Evolutionary conservation across 1,284 basidiomycete genomes (phyloP), one percentile per base, ranked within the genome.

Genomic region (Marasmius oreades): DNA sequence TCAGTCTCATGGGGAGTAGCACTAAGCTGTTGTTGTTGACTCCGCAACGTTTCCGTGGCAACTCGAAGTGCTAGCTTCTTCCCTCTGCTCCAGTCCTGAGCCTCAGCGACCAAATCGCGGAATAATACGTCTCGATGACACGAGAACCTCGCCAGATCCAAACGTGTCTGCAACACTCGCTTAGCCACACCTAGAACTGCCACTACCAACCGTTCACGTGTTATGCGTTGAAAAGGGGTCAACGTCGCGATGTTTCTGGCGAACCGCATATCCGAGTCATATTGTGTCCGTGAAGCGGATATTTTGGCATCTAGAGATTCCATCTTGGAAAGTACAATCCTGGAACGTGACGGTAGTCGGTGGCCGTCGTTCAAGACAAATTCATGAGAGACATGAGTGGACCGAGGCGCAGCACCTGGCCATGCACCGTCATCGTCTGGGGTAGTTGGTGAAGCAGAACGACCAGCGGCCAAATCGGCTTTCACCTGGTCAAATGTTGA

Each of bases 401-500:
- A 50, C 54, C 42, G 56, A 26, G 45, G 24, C 28, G 23, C 45
- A 26, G 22, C 26, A 26, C 12, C 33, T 36, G 50, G 22, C 28
- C 23, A 20, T 4, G 34, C 31, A 33, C 52, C 47, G 8, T 45
- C 42, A 22, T 26, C 43, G 48, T 62, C 61, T 33, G 63, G 51
- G 10, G 63, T 71, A 48, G 66, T 62, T 10, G 60, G 52, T 34
- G 59, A 56, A 33, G 63, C 67, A 61, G 66, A 66, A 14, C 69
- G 70, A 2, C 74, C 76, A 22, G 81, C 77, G 0, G 88, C 89
- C 44, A 94, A 76, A 65, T 92, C 88, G 2, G 88, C 88, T 69
- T 93, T 94, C 62, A 95, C 90, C 62, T 88, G 81, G 63, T 92
- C 87, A 66, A 94, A 94, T 0, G 90, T 91, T 18, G 87, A 85